Conservation (phyloP, 352 stramenopile species). For the Globisporangium yorkense region DNA sequence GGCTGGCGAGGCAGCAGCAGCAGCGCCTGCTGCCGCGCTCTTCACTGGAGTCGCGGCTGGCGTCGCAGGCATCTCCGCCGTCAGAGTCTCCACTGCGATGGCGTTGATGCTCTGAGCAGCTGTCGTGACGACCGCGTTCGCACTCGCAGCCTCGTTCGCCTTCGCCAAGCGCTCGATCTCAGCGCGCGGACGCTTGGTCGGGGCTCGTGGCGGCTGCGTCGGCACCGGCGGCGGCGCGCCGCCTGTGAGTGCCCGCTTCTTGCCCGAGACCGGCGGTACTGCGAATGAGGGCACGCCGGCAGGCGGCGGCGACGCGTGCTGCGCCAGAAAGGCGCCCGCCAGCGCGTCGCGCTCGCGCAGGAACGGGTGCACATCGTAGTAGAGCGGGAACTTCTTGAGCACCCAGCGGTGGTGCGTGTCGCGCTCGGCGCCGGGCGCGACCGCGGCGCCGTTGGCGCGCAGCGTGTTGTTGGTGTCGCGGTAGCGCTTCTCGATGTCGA, state of each 20-base stretch:
- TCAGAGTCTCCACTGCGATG: not conserved
- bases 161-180: slow-evolving; percentile 12
- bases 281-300: slow-evolving; percentile 8
- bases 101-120: not conserved
- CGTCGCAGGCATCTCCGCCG: no score
- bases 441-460: not conserved
- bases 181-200: slow-evolving; percentile 11
- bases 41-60: not conserved
- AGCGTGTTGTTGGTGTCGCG: slow-evolving; percentile 8
- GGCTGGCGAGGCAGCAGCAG: not conserved
- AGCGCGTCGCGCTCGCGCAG: slow-evolving; percentile 3
- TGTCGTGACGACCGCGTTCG: not conserved
- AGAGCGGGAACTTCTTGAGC: slow-evolving; percentile 16
- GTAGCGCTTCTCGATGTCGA: slow-evolving; percentile 18
- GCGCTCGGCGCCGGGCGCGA: not conserved
- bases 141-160: slow-evolving; percentile 6
- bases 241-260: slow-evolving; percentile 10
- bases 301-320: slow-evolving; percentile 1
- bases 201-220: not conserved
- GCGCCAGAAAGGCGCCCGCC: not conserved
- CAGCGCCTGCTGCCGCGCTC: not conserved
- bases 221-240: slow-evolving; percentile 2
- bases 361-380: slow-evolving; percentile 16
- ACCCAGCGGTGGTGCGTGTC: slow-evolving; percentile 7
- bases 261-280: not conserved